A percentile compares a stretch with the other conserved stretches of the same genome.
phyloP scores from a whole-genome alignment of 2,329 filamentous ascomycete species.

The Talaromyces sp. region DNA sequence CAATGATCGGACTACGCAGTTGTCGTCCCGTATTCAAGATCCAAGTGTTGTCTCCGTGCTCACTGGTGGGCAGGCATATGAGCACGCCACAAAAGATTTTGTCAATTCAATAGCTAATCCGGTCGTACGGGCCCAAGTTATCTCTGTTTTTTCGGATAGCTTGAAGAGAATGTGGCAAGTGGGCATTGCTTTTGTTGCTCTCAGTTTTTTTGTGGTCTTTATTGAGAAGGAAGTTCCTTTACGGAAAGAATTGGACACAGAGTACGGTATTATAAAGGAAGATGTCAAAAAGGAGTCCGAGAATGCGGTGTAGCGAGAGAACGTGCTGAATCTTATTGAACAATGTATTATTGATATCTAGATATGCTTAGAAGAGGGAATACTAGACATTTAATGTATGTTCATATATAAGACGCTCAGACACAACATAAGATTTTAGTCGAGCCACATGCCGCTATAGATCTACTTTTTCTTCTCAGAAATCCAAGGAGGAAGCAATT shows the following conservation, averaged over 20 bases:
- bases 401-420: background rate
- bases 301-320: background rate
- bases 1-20: slow-evolving; percentile 24
- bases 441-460: background rate
- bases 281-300: background rate
- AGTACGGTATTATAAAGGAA: background rate
- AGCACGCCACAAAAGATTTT: background rate
- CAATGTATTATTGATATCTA: background rate
- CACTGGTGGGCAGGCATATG: slow-evolving; percentile 27
- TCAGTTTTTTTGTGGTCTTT: slow-evolving; percentile 5
- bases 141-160: background rate
- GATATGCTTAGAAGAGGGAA: background rate
- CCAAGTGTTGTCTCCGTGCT: slow-evolving; percentile 17
- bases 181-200: slow-evolving; percentile 6
- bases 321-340: background rate
- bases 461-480: background rate
- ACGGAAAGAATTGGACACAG: background rate
- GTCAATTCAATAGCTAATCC: background rate
- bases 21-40: slow-evolving; percentile 22
- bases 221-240: slow-evolving; percentile 6
- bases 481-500: slow-evolving; percentile 12
- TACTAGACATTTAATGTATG: background rate
- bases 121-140: slow-evolving; percentile 3
- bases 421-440: background rate
- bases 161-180: slow-evolving; percentile 13